phyloP scores from a whole-genome alignment of 768 basidiomycete species.

The Suillus subalutaceus region DNA sequence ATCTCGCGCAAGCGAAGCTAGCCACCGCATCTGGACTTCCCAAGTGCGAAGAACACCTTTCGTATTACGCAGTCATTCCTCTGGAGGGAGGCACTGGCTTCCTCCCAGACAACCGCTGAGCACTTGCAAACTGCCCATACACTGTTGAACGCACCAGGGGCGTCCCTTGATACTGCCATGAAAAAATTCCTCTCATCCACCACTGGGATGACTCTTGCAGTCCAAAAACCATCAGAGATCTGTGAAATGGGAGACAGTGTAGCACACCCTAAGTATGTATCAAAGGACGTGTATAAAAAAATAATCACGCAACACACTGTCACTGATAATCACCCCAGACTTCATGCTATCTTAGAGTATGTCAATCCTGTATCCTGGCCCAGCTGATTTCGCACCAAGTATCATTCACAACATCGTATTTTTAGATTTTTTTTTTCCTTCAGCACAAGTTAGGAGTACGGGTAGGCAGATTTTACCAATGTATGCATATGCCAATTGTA shows the following conservation, averaged over 20 bases:
- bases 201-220: background rate
- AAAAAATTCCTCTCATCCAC: background rate
- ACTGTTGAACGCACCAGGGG: background rate
- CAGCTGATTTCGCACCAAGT: background rate
- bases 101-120: background rate
- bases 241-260: background rate
- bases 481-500: too few relatives aligned
- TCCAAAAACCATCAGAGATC: background rate
- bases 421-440: background rate
- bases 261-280: background rate
- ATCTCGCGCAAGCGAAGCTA: constrained; percentile 3
- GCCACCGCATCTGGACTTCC: background rate
- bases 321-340: background rate
- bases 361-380: background rate
- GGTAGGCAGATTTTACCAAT: background rate
- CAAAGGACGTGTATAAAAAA: background rate
- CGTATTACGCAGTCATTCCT: background rate
- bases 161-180: background rate
- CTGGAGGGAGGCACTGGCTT: constrained; percentile 7
- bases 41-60: background rate
- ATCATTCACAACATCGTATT: background rate
- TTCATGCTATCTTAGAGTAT: background rate
- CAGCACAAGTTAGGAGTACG: background rate
- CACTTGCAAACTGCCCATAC: background rate
- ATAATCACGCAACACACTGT: background rate